Evolutionary conservation across 83 land plant species (phyloP).

Genomic region (Isoetes engelmannii): DNA sequence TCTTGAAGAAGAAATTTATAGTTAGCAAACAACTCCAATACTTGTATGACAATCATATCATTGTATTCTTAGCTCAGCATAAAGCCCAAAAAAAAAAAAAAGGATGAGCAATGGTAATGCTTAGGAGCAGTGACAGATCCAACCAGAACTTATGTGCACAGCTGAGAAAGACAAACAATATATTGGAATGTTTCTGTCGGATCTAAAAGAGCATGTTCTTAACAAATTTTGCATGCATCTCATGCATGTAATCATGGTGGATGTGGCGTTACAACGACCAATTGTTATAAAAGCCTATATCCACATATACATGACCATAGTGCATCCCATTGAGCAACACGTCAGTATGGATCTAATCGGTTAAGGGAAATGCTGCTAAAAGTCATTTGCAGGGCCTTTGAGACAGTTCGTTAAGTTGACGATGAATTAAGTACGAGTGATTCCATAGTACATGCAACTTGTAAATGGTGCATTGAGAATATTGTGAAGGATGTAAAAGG

Average conservation of each 20-base stretch:
- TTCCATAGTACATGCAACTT: slow-evolving; percentile 55
- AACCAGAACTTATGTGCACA: too few species aligned
- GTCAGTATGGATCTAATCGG: slow-evolving; percentile 93
- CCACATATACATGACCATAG: slow-evolving; percentile 66
- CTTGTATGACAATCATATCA: too few species aligned
- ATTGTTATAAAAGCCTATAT: slow-evolving; percentile 63
- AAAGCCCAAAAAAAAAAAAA: too few species aligned
- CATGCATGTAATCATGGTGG: slow-evolving; percentile 52
- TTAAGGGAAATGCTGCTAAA: slow-evolving; percentile 71
- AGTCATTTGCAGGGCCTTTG: slow-evolving; percentile 62
- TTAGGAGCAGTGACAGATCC: too few species aligned
- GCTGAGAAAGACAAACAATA: too few species aligned
- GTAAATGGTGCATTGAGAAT: slow-evolving; percentile 93
- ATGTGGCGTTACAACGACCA: slow-evolving; percentile 81
- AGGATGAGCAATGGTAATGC: too few species aligned
- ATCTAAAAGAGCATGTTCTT: slow-evolving; percentile 90
- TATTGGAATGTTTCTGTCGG: slow-evolving; percentile 47
- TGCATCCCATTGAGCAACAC: slow-evolving; percentile 90
- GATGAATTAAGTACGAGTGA: slow-evolving; percentile 54
- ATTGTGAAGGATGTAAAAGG: slow-evolving; percentile 74
- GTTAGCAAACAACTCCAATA: too few species aligned
- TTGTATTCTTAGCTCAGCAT: too few species aligned
- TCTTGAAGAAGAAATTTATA: too few species aligned
- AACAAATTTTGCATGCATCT: slow-evolving; percentile 76
- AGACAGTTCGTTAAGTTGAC: slow-evolving; percentile 56